A percentile compares a stretch with the other conserved stretches of the same genome.
Evolutionary conservation across 495 filamentous ascomycete genomes (phyloP).

Genomic region (Neurospora sp.): DNA sequence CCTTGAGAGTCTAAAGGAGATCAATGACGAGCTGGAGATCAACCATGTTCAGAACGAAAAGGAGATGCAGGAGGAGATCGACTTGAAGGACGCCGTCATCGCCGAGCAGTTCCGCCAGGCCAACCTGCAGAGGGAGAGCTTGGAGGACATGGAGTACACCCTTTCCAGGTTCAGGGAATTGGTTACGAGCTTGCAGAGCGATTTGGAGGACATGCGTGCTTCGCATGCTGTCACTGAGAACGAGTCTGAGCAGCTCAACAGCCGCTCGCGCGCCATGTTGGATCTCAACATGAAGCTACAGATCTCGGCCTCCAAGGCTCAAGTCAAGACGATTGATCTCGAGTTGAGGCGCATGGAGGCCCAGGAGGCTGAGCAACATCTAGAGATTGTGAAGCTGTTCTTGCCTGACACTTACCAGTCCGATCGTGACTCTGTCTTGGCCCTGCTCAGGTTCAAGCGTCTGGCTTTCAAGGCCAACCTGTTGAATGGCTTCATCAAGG

Average conservation of each 20-base stretch:
- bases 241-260: conserved; percentile 77
- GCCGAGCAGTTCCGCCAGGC: conserved; percentile 61
- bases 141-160: conserved; percentile 85
- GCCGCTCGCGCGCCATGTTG: conserved; percentile 83
- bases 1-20: conserved; percentile 75
- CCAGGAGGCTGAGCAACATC: conserved; percentile 78
- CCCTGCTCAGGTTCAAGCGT: conserved; percentile 76
- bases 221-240: conserved; percentile 86
- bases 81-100: conserved; percentile 68
- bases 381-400: conserved; percentile 78
- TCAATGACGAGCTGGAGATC: conserved; percentile 87
- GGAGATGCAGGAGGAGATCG: conserved; percentile 87
- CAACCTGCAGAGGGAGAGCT: conserved; percentile 56
- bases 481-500: conserved; percentile 68
- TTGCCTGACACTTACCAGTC: conserved; percentile 75
- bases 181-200: conserved; percentile 73
- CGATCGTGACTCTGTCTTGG: conserved; percentile 73
- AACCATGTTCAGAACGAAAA: conserved; percentile 89
- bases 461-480: conserved; percentile 81
- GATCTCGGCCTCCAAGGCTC: conserved; percentile 75
- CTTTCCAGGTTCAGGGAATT: conserved; percentile 79
- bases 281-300: conserved; percentile 93
- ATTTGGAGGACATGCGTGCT: conserved; percentile 83
- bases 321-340: conserved; percentile 86
- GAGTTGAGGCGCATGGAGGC: conserved; percentile 82